Base-by-base conservation (phyloP, 2,329 filamentous ascomycete species). In the Sordariomycetes sp. region DNA sequence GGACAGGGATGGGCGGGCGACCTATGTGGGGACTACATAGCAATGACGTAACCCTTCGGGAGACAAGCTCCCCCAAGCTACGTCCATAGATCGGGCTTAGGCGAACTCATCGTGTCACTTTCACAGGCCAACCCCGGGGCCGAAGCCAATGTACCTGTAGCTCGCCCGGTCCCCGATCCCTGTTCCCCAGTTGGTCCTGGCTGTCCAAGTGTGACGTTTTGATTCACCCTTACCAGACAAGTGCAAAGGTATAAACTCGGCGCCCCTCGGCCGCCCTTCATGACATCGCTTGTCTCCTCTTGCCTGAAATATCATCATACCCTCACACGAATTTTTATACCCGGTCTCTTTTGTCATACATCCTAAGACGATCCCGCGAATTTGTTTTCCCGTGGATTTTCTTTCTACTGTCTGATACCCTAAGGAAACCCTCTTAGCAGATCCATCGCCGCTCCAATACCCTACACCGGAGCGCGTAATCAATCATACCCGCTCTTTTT, bases 391-490 rank as follows among this genome's bases (percentile, higher is more conserved):
- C 45, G 52, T 45, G 50, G 52, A 52, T 48, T 36, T n/a, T n/a
- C 36, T 32, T 52, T 32, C 55, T 20, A 39, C 55, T 52, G 15
- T 25, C 50, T 56, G 55, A 56, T 56, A 56, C 55, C 55, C 55
- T 13, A 17, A 34, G 48, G 55, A 52, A 35, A 50, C 17, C n/a
- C 22, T 35, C 34, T 45, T 17, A 45, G 13, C 5, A 45, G 15
- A 51, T 48, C 28, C 35, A 52, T 22, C 51, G 51, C 36, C 48
- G 52, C 24, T 53, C 50, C 15, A 22, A 20, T 42, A 28, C 32
- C n/a, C 3, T 56, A 20, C n/a, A 48, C 22, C n/a, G 22, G n/a
- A 35, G 10, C 45, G 52, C 52, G n/a, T n/a, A n/a, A n/a, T n/a
- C n/a, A 24, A 34, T 25, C 25, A 34, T 34, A 54, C 20, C 35